Conservation (phyloP, 2,329 filamentous ascomycete species). For the Leptosphaerulina australis region DNA sequence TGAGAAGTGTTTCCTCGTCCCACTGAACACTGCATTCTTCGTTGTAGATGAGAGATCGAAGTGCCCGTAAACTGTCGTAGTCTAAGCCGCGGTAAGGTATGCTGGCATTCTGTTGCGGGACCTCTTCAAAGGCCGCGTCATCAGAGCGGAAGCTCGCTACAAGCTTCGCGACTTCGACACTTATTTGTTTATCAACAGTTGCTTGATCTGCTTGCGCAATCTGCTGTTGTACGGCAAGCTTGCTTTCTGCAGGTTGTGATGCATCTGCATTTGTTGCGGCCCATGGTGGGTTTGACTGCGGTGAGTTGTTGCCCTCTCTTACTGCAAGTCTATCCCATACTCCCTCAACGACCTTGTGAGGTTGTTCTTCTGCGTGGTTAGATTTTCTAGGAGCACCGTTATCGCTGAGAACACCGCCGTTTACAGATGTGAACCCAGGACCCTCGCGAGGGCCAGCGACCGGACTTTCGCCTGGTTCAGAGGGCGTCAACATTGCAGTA, state of each 20-base stretch:
- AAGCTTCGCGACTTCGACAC: slow-evolving; percentile 37
- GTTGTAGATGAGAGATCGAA: slow-evolving; percentile 41
- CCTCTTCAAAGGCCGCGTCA: slow-evolving; percentile 27
- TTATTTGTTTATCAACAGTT: slow-evolving; percentile 34
- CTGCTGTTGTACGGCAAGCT: slow-evolving; percentile 28
- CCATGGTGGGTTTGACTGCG: slow-evolving; percentile 24
- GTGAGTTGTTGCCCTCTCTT: slow-evolving; percentile 22
- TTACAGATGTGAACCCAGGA: slow-evolving; percentile 20
- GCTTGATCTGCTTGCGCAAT: slow-evolving; percentile 30
- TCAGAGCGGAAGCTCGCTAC: slow-evolving; percentile 38
- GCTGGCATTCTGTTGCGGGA: slow-evolving; percentile 26
- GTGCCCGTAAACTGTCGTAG: slow-evolving; percentile 36
- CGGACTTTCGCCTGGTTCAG: slow-evolving; percentile 40
- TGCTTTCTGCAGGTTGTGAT: slow-evolving; percentile 20
- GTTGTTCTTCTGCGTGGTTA: slow-evolving; percentile 21
- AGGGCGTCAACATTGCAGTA: slow-evolving; percentile 39
- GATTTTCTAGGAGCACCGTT: slow-evolving; percentile 10
- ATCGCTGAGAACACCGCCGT: slow-evolving; percentile 9
- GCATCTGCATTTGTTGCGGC: slow-evolving; percentile 11
- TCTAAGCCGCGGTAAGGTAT: slow-evolving; percentile 39
- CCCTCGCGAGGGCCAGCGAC: slow-evolving; percentile 27
- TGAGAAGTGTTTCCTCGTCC: slow-evolving; percentile 41
- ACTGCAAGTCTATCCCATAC: slow-evolving; percentile 31
- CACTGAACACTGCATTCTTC: slow-evolving; percentile 30
- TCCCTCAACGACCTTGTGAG: slow-evolving; percentile 30